Evolutionary conservation across 23 red algal species (phyloP).

Genomic region (Pyropia yezoensis): DNA sequence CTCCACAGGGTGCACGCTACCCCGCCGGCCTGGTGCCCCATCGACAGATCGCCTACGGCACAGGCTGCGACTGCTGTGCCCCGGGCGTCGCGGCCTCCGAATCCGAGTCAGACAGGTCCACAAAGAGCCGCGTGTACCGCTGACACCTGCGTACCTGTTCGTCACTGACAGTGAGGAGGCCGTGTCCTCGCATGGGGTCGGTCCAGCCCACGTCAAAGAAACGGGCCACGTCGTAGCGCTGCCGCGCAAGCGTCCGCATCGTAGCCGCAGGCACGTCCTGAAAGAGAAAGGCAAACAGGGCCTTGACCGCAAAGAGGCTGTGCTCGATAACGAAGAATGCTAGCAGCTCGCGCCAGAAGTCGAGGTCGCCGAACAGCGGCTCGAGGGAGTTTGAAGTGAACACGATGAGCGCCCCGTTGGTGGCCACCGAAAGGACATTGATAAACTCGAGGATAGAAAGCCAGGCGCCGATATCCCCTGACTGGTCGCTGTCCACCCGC

Average conservation of each 20-base stretch:
- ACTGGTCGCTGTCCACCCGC: conserved; percentile 43
- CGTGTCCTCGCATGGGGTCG: conserved; percentile 31
- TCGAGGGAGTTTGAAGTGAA: conserved; percentile 38
- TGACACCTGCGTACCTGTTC: conserved; percentile 11
- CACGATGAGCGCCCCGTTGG: conserved; percentile 42
- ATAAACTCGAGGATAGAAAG: conserved; percentile 43
- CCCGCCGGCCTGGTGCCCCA: too few species aligned
- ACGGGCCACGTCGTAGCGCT: conserved; percentile 48
- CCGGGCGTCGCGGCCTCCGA: conserved; percentile 1
- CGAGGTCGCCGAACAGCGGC: conserved; percentile 9
- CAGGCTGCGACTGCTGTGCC: too few species aligned
- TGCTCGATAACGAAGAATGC: conserved; percentile 65
- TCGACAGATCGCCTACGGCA: too few species aligned
- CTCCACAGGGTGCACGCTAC: too few species aligned
- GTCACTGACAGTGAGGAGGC: conserved; percentile 17
- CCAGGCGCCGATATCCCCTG: conserved; percentile 75
- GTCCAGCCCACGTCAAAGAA: conserved; percentile 36
- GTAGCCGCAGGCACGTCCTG: conserved; percentile 27
- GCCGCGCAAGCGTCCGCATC: conserved; percentile 29
- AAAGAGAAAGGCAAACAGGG: conserved; percentile 15
- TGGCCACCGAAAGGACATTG: conserved; percentile 47
- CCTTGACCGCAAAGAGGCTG: conserved; percentile 52
- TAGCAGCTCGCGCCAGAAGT: conserved; percentile 22
- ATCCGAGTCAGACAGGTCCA: neutral
- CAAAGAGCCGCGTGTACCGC: conserved; percentile 26